These are phyloP conservation scores for Chlamydomonas urium DNA, from an alignment of 139 green algal genomes.

Conservation along the genomic window DNA sequence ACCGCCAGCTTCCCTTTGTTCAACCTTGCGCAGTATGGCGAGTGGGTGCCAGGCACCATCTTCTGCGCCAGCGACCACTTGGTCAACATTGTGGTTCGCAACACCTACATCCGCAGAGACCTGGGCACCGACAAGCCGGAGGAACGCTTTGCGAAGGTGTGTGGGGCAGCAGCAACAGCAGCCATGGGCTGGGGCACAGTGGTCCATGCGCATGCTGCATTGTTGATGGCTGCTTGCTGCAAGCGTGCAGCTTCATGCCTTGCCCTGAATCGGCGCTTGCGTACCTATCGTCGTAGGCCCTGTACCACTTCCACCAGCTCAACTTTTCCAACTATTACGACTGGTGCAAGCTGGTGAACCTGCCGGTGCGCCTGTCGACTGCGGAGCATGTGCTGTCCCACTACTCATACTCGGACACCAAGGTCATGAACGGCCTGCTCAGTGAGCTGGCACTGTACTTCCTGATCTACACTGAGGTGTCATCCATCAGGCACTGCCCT, in stretches of 20 bases:
- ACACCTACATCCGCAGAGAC: constrained; percentile 51
- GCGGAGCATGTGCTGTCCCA: too few relatives aligned
- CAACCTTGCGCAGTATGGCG: too few relatives aligned
- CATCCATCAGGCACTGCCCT: constrained; percentile 57
- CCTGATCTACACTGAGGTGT: constrained; percentile 61
- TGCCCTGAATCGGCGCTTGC: too few relatives aligned
- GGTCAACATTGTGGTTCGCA: constrained; percentile 55
- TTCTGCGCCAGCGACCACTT: constrained; percentile 73
- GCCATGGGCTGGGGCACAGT: neutral
- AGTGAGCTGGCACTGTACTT: constrained; percentile 74
- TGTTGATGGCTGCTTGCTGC: neutral
- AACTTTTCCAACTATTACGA: too few relatives aligned
- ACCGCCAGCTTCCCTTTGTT: too few relatives aligned
- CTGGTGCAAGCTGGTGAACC: too few relatives aligned
- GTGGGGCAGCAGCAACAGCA: neutral
- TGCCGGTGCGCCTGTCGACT: too few relatives aligned
- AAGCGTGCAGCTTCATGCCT: too few relatives aligned
- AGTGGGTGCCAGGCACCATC: constrained; percentile 57
- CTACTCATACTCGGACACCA: too few relatives aligned
- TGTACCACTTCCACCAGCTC: too few relatives aligned
- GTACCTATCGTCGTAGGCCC: too few relatives aligned
- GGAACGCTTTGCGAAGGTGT: constrained; percentile 34
- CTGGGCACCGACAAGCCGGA: constrained; percentile 14
- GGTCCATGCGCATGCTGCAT: constrained; percentile 16
- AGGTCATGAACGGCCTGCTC: constrained; percentile 37